phyloP scores from a whole-genome alignment of 75 land plant species.

The Cupressus sempervirens region DNA sequence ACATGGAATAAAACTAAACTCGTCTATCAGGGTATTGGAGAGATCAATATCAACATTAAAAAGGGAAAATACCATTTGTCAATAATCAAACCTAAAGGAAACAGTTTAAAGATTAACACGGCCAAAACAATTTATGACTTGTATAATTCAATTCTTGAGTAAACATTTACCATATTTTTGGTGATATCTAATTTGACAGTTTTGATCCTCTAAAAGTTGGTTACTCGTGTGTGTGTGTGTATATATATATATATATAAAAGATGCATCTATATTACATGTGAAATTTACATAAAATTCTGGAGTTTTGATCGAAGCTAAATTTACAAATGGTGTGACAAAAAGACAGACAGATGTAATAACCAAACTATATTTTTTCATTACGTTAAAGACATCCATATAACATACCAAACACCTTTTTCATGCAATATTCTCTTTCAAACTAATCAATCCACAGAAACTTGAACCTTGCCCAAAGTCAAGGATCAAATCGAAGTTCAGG shows the following conservation, averaged over 20 bases:
- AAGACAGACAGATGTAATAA: background rate
- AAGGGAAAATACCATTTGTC: background rate
- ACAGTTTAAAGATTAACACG: background rate
- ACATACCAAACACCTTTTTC: background rate
- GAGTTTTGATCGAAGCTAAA: background rate
- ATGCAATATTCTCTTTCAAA: background rate
- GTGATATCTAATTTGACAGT: too few species aligned
- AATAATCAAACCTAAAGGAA: background rate
- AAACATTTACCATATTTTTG: background rate
- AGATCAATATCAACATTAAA: background rate
- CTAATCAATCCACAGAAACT: background rate
- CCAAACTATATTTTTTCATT: too few species aligned
- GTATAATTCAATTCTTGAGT: background rate
- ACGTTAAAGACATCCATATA: background rate
- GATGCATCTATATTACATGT: too few species aligned
- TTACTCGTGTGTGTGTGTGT: too few species aligned
- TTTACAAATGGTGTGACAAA: background rate
- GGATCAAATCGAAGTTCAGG: background rate
- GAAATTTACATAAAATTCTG: background rate
- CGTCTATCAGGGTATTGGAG: background rate
- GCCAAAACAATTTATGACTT: background rate
- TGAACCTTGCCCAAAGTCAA: background rate
- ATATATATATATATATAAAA: too few species aligned
- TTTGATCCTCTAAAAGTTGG: too few species aligned
- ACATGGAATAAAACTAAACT: background rate